Base-by-base conservation (phyloP, 495 filamentous ascomycete genomes). In the Trichocladium uniseriatum region DNA sequence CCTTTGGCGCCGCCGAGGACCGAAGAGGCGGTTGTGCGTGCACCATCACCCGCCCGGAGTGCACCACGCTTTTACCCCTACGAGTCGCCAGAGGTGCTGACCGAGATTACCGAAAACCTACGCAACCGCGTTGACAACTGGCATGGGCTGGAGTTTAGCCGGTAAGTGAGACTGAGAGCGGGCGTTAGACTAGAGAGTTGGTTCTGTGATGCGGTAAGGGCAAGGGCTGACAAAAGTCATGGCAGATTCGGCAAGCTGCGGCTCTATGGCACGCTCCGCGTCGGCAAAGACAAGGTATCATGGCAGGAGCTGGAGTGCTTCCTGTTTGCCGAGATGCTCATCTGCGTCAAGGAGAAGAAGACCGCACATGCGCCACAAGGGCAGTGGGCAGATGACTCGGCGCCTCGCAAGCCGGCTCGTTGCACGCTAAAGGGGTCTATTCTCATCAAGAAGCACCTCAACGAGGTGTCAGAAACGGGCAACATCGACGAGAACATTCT, bases 291-390 rank as follows among this genome's bases (percentile, higher is more conserved):
- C 64, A 88, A 89, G 54, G 78, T 92, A 56, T 90, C 92, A 11
- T 99, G 92, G 92, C 92, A 99, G 70, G 94, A 99, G 61, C 68
- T 99, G 45, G 89, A 97, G 64, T 99, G 94, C 64, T 99, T 87
- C 68, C 77, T 99, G 18, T 99, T 97, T 61, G 86, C 84, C 3
- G 92, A 97, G 67, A 99, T 99, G 92, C 89, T 99, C 44, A 99
- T 99, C 54, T 99, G 92, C 63, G 89, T 97, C 51, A 99, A 96
- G 68, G 92, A 97, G 61, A 96, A 95, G 77, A 94, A 89, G 65
- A 65, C 74, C 21, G 54, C 71, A 4, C 73, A 77, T 6, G 64
- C 42, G 32, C 22, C 32, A n/a, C 63, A 54, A 37, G 67, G 70
- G 49, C 75, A 82, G 54, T 85, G 80, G 80, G 79, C 80, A 24